Evolutionary conservation across 139 green algal genomes (phyloP).

Genomic region (Spirogloea muscicola): DNA sequence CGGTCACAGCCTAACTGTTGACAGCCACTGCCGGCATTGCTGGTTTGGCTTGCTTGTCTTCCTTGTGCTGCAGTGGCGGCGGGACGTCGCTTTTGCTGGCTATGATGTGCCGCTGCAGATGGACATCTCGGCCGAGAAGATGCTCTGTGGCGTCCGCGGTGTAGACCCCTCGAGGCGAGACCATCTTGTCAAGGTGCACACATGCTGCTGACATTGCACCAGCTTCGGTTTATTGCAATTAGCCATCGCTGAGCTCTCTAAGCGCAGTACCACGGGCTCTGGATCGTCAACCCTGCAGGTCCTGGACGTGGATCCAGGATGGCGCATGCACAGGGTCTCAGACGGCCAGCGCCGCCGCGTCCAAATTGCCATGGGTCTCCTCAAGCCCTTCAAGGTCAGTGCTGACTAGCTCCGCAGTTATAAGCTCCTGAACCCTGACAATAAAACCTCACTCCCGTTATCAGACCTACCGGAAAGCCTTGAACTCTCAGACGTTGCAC

Average conservation of each 20-base stretch:
- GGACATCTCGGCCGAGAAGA: slow-evolving; percentile 82
- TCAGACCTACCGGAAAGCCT: no score
- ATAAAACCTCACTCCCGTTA: no score
- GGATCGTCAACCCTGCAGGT: slow-evolving; percentile 55
- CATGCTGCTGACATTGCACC: neutral
- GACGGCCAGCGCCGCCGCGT: slow-evolving; percentile 92
- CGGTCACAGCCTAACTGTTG: no score
- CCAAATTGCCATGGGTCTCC: slow-evolving; percentile 92
- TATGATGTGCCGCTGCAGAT: slow-evolving; percentile 76
- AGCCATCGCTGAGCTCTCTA: neutral
- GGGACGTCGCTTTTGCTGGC: slow-evolving; percentile 88
- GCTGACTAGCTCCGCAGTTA: no score
- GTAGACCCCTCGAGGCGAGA: slow-evolving; percentile 66
- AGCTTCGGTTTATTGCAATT: neutral
- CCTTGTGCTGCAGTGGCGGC: slow-evolving; percentile 27
- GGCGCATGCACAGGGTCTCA: slow-evolving; percentile 88
- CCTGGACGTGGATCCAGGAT: slow-evolving; percentile 90
- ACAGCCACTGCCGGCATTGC: no score
- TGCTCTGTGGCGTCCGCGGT: slow-evolving; percentile 77
- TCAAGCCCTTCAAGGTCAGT: slow-evolving; percentile 89
- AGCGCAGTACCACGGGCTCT: neutral
- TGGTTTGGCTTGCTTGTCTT: neutral
- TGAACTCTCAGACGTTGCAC: no score
- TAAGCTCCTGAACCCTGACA: no score
- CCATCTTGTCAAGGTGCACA: neutral